Percentiles rank a stretch among this genome's conserved stretches.
phyloP scores from a whole-genome alignment of 177 flowering plant species.

The Vitis hybrid region DNA sequence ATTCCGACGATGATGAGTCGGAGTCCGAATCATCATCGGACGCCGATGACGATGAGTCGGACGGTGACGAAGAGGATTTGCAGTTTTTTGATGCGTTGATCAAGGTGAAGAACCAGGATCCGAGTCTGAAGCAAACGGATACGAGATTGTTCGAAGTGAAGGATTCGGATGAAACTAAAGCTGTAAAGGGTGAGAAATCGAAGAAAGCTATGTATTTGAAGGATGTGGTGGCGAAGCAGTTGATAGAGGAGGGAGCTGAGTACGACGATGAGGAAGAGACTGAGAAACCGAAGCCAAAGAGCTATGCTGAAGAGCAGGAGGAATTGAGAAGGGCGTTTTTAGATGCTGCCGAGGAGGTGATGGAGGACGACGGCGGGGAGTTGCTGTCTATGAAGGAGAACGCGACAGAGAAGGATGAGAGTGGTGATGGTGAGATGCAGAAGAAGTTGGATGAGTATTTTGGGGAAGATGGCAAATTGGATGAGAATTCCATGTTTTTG shows the following conservation, averaged over 20 bases:
- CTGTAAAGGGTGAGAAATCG: conserved; percentile 16
- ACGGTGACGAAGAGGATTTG: conserved; percentile 26
- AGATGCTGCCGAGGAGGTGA: conserved; percentile 42
- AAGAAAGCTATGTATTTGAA: conserved; percentile 70
- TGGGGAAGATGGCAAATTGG: conserved; percentile 56
- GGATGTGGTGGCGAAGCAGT: conserved; percentile 70
- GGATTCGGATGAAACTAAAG: conserved; percentile 12
- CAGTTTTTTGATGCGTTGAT: conserved; percentile 54
- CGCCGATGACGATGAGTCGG: conserved; percentile 35
- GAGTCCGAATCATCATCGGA: conserved; percentile 18
- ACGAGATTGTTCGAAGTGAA: conserved; percentile 39
- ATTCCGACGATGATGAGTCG: conserved; percentile 19
- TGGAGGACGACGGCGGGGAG: conserved; percentile 45
- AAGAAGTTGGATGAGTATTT: conserved; percentile 63
- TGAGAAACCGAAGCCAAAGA: conserved; percentile 29
- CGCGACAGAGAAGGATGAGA: conserved; percentile 17
- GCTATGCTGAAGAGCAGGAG: conserved; percentile 69
- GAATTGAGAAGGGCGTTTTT: conserved; percentile 50
- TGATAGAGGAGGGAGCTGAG: conserved; percentile 77
- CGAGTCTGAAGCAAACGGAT: conserved; percentile 47
- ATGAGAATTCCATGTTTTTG: conserved; percentile 58
- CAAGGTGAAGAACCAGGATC: conserved; percentile 69
- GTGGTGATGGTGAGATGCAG: conserved; percentile 32
- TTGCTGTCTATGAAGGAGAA: conserved; percentile 51
- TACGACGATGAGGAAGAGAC: conserved; percentile 32